These are phyloP conservation scores for Pholiota molesta DNA, from an alignment of 768 basidiomycete species.

Conservation along the genomic window DNA sequence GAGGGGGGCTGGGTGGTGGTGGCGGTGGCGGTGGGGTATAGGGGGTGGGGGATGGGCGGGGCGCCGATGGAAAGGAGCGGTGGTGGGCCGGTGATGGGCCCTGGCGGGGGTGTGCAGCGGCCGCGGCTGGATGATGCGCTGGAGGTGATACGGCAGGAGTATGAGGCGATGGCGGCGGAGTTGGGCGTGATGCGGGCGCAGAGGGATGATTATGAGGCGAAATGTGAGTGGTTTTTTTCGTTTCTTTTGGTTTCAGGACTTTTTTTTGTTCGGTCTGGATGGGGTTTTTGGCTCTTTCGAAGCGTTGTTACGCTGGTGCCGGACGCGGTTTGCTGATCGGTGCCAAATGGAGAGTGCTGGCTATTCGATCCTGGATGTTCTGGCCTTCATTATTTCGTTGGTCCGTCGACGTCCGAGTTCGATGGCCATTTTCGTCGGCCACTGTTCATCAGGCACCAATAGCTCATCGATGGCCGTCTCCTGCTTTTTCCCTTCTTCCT, in stretches of 20 bases:
- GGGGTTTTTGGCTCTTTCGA: not conserved
- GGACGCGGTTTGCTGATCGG: too few relatives aligned
- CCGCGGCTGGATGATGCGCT: constrained; percentile 72
- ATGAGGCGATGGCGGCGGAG: constrained; percentile 74
- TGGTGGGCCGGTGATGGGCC: not conserved
- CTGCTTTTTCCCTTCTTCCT: not conserved
- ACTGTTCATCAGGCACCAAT: too few relatives aligned
- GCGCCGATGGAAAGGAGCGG: not conserved
- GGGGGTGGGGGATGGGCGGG: not conserved
- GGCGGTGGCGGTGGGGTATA: not conserved
- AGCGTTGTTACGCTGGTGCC: too few relatives aligned
- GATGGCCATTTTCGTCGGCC: too few relatives aligned
- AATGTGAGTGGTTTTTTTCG: constrained; percentile 53
- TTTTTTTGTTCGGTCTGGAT: not conserved
- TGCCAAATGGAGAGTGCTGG: too few relatives aligned
- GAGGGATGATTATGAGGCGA: constrained; percentile 88
- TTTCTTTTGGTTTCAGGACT: not conserved
- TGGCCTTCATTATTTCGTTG: too few relatives aligned
- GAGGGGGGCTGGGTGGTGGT: not conserved
- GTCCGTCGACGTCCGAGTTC: too few relatives aligned
- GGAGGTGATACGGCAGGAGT: constrained; percentile 83
- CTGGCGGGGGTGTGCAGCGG: constrained; percentile 1
- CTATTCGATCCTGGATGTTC: too few relatives aligned
- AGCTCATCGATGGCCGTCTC: not conserved
- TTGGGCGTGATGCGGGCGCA: constrained; percentile 69